A percentile compares a stretch with the other conserved stretches of the same genome.
Conservation (phyloP, 108 stramenopile genomes). For the Nannochloropsis oceanica region DNA sequence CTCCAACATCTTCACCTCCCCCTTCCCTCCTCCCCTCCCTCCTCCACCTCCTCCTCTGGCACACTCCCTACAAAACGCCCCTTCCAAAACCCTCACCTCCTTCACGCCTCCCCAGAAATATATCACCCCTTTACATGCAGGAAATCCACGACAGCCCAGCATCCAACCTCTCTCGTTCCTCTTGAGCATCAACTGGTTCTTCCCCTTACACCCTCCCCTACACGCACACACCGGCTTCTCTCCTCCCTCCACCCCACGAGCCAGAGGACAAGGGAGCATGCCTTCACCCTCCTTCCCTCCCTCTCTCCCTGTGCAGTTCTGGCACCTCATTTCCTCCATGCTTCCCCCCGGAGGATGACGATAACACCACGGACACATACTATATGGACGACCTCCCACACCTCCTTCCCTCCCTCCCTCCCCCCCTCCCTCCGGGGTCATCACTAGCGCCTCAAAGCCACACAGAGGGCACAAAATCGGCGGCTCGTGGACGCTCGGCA, state of each 20-base stretch:
- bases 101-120: not conserved
- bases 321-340: not conserved
- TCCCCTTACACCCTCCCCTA: not conserved
- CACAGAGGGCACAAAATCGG: conserved; percentile 16
- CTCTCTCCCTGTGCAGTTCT: not conserved
- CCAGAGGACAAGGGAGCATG: not conserved
- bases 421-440: not conserved
- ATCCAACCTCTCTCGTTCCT: not conserved
- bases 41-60: not conserved
- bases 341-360: conserved; percentile 5
- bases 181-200: not conserved
- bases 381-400: not conserved
- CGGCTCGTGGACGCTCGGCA: not conserved
- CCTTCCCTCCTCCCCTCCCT: not conserved
- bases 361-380: conserved; percentile 20
- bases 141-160: not conserved
- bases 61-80: not conserved
- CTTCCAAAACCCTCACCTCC: not conserved
- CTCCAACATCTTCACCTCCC: not conserved
- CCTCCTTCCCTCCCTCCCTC: not conserved
- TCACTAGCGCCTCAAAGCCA: not conserved
- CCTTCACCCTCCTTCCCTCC: not conserved
- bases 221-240: not conserved
- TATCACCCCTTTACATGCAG: not conserved
- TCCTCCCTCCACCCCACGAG: not conserved